Evolutionary conservation across 139 green algal species (phyloP), one percentile per base, ranked within the genome.

Genomic region (Chlamydomonas schloesseri): DNA sequence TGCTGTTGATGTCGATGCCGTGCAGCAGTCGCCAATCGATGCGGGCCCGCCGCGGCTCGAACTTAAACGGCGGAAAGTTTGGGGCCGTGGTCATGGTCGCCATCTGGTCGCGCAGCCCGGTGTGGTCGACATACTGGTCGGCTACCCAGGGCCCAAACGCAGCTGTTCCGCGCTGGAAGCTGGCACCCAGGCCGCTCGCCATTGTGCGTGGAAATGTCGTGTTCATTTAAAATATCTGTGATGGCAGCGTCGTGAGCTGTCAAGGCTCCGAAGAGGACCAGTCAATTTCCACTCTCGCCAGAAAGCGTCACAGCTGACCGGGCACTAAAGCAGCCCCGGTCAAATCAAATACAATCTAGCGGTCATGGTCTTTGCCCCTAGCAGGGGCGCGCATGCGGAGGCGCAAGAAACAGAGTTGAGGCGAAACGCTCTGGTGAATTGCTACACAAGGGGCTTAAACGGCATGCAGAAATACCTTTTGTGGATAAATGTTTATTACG

Each of bases 11-110:
- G 74, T 97, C 93, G 9, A 96, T 64, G 31, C 90, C 89, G 79
- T 96, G 90, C 46, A 97, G 87, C 21, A 94, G 60, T 6, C 91
- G 64, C 94, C 94, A 97, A 86, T 97, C 94, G 9, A 97, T 94
- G 29, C 92, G 87, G 0, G 75, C 29, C 0, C 91, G 75, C 18
- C 86, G 82, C 0, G 58, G 60, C 46, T 91, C 88, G 82, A 97
- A 97, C 55, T 85, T 88, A 81, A 97, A 96, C 1, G 91, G 89
- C 26, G 73, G 88, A 34, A 91, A 89, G 0, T 69, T 69, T 23
- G 83, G 83, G 31, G 77, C 73, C 3, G 74, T 53, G 1, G 28
- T 65, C 70, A 87, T 75, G 2, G 70, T 50, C 42, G 42, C 42
- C 42, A 50, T 65, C 42, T 87, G 82, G 71, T 87, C 82, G 23